Base-by-base conservation (phyloP, 2,329 filamentous ascomycete genomes). In the Sporothrix inflata region DNA sequence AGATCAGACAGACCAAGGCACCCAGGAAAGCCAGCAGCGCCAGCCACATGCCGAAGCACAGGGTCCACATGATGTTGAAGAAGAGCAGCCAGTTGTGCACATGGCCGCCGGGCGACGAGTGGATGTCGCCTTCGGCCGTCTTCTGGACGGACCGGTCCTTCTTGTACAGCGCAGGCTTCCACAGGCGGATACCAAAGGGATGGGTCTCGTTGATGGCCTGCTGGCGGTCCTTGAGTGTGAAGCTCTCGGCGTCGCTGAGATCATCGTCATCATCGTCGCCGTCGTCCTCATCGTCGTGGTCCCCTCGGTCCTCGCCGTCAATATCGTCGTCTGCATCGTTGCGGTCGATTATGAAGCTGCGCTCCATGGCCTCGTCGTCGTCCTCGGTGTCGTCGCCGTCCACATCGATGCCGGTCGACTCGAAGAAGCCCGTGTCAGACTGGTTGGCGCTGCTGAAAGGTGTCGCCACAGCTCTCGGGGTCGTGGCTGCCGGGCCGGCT, bases 131-230 rank as follows among this genome's bases (percentile, higher is more conserved):
- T 82, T 98, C 95, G 6, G 96, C 96, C 63, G 91, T 97, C 82
- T 97, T 96, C 80, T 98, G 94, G 49, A 99, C 97, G 0, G 96
- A 99, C 72, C 96, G 91, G 77, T 92, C 91, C 82, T 99, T 99
- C 83, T 99, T 99, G 87, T 99, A 99, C 75, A 99, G 82, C 1
- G 96, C 97, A 57, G 96, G 96, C 82, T 99, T 99, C 96, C 96
- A 99, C 75, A 99, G 93, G 80, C 97, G 91, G 79, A 99, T 98
- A 85, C 96, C 96, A 78, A 99, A 99, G 0, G 96, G 96, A 85
- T 99, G 96, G 0, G 96, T 99, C 81, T 97, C 92, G 83, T 99
- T 99, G 85, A 99, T 99, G 75, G 96, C 96, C 80, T 97, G 91
- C 82, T 99, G 96, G 71, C 96, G 90, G 81, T 99, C 96, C 81